Conservation (phyloP, 768 basidiomycete genomes). For the Punctularia strigosozonata region DNA sequence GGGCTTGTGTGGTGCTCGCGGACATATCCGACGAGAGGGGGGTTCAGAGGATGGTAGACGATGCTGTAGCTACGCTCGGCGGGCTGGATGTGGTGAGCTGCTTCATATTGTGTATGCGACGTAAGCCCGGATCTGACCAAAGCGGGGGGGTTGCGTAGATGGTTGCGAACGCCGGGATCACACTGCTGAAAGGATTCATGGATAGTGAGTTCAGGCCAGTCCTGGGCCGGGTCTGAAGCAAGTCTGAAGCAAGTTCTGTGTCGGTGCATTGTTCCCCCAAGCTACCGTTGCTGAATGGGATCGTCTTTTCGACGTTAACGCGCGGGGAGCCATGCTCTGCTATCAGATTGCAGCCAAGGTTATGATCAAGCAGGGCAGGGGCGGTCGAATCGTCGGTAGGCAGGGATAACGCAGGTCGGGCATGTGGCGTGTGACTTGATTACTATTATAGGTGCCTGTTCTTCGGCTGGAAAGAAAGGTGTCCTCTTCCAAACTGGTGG, state of each 20-base stretch:
- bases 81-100: conserved; percentile 33
- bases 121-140: not conserved
- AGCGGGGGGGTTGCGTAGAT: conserved; percentile 10
- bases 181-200: not conserved
- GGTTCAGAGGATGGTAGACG: conserved; percentile 27
- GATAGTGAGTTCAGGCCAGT: conserved; percentile 2
- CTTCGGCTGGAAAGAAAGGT: not conserved
- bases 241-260: not conserved
- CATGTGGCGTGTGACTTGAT: not conserved
- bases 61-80: conserved; percentile 21
- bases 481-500: not conserved
- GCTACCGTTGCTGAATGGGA: not conserved
- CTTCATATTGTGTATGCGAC: not conserved
- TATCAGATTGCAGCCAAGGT: conserved; percentile 4
- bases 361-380: conserved; percentile 6
- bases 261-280: not conserved
- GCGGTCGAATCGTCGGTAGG: conserved; percentile 4
- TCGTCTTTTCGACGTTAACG: not conserved
- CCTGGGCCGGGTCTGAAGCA: no score
- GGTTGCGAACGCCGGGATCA: conserved; percentile 16
- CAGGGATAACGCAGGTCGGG: not conserved
- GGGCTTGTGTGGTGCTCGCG: conserved; percentile 16
- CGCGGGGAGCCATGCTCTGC: not conserved
- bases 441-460: not conserved
- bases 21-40: conserved; percentile 31